Evolutionary conservation across 306 rosid species (phyloP).

Genomic region (Lablab purpureus): DNA sequence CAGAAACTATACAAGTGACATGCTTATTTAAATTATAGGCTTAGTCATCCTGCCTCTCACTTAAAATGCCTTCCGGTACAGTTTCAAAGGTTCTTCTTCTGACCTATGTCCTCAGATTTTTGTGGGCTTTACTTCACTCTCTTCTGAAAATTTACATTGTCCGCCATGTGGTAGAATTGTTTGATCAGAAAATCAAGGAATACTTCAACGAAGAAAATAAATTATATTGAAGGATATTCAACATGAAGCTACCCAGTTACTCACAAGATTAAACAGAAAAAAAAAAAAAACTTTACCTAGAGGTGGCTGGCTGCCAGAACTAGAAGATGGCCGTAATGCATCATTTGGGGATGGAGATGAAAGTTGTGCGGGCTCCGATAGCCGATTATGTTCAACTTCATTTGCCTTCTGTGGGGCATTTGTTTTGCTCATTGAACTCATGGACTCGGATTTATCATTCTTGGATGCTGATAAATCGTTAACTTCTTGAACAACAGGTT

Average conservation of each 20-base stretch:
- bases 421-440: constrained; percentile 35
- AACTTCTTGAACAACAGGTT: constrained; percentile 40
- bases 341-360: constrained; percentile 47
- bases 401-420: constrained; percentile 46
- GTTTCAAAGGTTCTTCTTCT: constrained; percentile 30
- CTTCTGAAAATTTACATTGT: constrained; percentile 11
- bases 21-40: constrained; percentile 25
- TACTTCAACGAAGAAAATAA: constrained; percentile 25
- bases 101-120: constrained; percentile 13
- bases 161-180: constrained; percentile 10
- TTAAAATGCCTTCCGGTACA: constrained; percentile 19
- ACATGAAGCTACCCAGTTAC: constrained; percentile 13
- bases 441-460: constrained; percentile 46
- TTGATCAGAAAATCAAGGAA: constrained; percentile 19
- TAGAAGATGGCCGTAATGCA: constrained; percentile 53
- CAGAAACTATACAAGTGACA: constrained; percentile 33
- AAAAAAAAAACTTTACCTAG: constrained; percentile 44
- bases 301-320: constrained; percentile 45
- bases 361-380: constrained; percentile 45
- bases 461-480: constrained; percentile 52
- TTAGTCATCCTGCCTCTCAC: constrained; percentile 22
- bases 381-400: constrained; percentile 47
- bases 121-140: constrained; percentile 10
- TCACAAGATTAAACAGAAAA: constrained; percentile 35
- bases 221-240: constrained; percentile 12